Conservation (phyloP, 2,329 filamentous ascomycete species). For the Alternaria tenuissima region DNA sequence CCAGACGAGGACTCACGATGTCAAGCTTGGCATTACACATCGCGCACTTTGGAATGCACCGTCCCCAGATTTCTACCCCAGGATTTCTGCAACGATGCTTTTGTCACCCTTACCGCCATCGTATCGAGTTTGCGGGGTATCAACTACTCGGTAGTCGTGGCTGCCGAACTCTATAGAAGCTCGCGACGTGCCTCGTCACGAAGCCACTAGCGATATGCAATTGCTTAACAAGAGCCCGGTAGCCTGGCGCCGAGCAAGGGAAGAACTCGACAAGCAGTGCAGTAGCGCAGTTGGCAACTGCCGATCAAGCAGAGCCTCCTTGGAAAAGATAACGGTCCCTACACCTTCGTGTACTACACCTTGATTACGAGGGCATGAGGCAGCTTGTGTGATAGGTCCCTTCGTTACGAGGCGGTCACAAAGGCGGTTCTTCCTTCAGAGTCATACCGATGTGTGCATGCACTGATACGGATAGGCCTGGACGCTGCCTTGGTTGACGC, state of each 20-base stretch:
- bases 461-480: slow-evolving; percentile 3
- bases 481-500: neutral
- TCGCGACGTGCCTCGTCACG: slow-evolving; percentile 6
- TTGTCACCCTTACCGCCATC: neutral
- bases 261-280: slow-evolving; percentile 5
- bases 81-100: slow-evolving; percentile 3
- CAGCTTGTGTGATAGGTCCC: neutral
- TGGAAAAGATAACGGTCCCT: neutral
- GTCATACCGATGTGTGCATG: neutral
- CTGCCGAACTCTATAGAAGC: neutral
- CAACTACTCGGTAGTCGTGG: neutral
- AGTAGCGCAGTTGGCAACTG: slow-evolving; percentile 5
- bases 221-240: neutral
- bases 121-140: slow-evolving; percentile 10
- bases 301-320: slow-evolving; percentile 14
- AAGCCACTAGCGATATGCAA: neutral
- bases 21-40: slow-evolving; percentile 21
- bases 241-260: slow-evolving; percentile 1
- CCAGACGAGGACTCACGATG: neutral
- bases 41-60: slow-evolving; percentile 4
- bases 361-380: neutral
- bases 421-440: neutral
- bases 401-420: neutral
- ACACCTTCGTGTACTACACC: neutral
- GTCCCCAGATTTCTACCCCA: slow-evolving; percentile 15